Evolutionary conservation across 805 yeast species (phyloP), one percentile per base, ranked within the genome.

Genomic region (Alloascoidea africana): DNA sequence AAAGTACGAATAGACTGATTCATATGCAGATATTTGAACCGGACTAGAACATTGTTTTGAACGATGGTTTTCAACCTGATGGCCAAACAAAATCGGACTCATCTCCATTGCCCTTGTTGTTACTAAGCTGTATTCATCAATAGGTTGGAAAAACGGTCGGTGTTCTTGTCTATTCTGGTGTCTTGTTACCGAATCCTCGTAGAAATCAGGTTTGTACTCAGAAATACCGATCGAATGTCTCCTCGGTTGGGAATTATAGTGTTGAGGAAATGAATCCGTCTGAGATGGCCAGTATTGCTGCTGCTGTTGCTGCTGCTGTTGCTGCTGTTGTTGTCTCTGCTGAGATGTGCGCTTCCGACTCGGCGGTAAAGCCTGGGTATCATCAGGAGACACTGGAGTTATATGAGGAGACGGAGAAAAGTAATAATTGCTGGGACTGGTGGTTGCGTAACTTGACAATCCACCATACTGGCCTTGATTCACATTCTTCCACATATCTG

Each of bases 341-440:
- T 37, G 13, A 18, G 34, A n/a, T 6, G 38, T 35, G 11, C 35
- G 38, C 15, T 32, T 33, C 4, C 14, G n/a, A 4, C 23, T 13
- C 18, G 23, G 32, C 16, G 13, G 15, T 14, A 17, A 37, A n/a
- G 35, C 32, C 23, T 33, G 34, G 30, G 30, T 83, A 59, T 49
- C 83, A 60, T 3, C 76, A 68, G 6, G 72, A 66, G 27, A 74
- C 66, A 37, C 60, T 69, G 34, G 70, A 67, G 13, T 73, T 59
- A 3, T 78, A 16, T 38, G 8, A 6, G 40, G 37, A 27, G 43
- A 36, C 35, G 40, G 44, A 8, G 43, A 43, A 30, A 41, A 39
- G 18, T 11, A 8, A 13, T 14, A 33, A 13, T 11, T 32, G 32
- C 37, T 41, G 40, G 38, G 44, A 27, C 45, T 38, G 35, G n/a